Evolutionary conservation across 306 rosid genomes (phyloP).

Genomic region (Gynostemma pentaphyllum): DNA sequence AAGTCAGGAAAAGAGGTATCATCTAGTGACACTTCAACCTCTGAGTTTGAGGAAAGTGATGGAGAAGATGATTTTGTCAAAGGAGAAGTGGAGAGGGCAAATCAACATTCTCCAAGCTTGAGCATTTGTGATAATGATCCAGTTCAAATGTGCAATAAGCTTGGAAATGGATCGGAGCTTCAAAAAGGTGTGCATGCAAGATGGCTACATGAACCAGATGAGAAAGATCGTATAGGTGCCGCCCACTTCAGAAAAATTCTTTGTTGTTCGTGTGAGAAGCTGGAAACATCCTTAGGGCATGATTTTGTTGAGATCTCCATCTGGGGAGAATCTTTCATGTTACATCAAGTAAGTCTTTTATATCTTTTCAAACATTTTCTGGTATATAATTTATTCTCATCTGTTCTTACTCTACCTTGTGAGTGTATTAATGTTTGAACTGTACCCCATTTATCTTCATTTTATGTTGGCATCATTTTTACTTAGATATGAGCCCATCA

Average conservation of each 20-base stretch:
- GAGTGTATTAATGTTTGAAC: neutral
- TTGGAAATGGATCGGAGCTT: conserved; percentile 20
- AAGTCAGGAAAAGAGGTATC: conserved; percentile 16
- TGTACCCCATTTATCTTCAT: neutral
- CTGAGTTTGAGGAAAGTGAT: conserved; percentile 45
- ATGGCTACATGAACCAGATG: conserved; percentile 87
- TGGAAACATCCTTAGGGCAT: conserved; percentile 49
- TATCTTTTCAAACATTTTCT: neutral
- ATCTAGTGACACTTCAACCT: conserved; percentile 13
- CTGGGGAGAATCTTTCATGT: conserved; percentile 95
- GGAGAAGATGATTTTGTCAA: conserved; percentile 29
- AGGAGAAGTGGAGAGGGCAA: conserved; percentile 13
- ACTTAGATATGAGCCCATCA: neutral
- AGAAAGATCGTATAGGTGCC: conserved; percentile 50
- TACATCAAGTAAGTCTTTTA: conserved; percentile 65
- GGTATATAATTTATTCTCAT: neutral
- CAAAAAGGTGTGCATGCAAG: conserved; percentile 40
- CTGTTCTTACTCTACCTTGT: neutral
- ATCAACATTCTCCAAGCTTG: conserved; percentile 14
- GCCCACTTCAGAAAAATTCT: conserved; percentile 73
- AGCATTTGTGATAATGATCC: conserved; percentile 18
- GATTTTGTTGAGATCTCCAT: conserved; percentile 49
- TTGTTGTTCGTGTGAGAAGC: conserved; percentile 54
- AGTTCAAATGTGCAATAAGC: conserved; percentile 15
- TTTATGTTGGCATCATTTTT: neutral